phyloP scores from a whole-genome alignment of 306 rosid species.

The Psophocarpus tetragonolobus region DNA sequence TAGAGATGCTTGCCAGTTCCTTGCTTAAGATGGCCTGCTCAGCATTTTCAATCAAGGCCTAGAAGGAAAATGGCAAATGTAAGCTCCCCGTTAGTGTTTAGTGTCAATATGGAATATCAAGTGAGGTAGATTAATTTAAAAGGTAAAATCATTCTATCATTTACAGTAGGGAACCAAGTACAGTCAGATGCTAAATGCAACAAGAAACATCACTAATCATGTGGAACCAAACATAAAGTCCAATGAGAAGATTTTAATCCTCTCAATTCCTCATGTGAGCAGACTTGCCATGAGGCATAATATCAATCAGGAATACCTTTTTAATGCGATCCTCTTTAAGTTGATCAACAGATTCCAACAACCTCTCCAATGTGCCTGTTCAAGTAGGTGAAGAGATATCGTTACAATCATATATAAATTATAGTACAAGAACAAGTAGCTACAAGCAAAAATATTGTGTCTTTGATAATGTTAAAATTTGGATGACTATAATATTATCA shows the following conservation, averaged over 20 bases:
- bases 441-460: not conserved
- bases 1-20: slow-evolving; percentile 71
- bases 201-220: slow-evolving; percentile 28
- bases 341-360: slow-evolving; percentile 81
- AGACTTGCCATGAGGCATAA: slow-evolving; percentile 4
- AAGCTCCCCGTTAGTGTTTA: not conserved
- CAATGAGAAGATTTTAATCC: slow-evolving; percentile 10
- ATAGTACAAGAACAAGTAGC: slow-evolving; percentile 16
- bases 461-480: slow-evolving; percentile 9
- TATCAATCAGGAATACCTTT: slow-evolving; percentile 54
- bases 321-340: slow-evolving; percentile 76
- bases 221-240: slow-evolving; percentile 15
- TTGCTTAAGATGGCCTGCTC: slow-evolving; percentile 92
- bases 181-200: slow-evolving; percentile 27
- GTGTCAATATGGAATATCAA: slow-evolving; percentile 3
- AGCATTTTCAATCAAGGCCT: slow-evolving; percentile 80
- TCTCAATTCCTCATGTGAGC: slow-evolving; percentile 9
- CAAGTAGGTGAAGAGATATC: slow-evolving; percentile 29
- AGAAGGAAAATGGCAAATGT: slow-evolving; percentile 34
- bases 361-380: slow-evolving; percentile 77
- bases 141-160: slow-evolving; percentile 8
- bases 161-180: not conserved
- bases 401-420: slow-evolving; percentile 5
- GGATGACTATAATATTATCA: slow-evolving; percentile 15
- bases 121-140: not conserved